A percentile compares a stretch with the other conserved stretches of the same genome.
Evolutionary conservation across 805 yeast genomes (phyloP).

Genomic region (Metschnikowia santaceciliae): DNA sequence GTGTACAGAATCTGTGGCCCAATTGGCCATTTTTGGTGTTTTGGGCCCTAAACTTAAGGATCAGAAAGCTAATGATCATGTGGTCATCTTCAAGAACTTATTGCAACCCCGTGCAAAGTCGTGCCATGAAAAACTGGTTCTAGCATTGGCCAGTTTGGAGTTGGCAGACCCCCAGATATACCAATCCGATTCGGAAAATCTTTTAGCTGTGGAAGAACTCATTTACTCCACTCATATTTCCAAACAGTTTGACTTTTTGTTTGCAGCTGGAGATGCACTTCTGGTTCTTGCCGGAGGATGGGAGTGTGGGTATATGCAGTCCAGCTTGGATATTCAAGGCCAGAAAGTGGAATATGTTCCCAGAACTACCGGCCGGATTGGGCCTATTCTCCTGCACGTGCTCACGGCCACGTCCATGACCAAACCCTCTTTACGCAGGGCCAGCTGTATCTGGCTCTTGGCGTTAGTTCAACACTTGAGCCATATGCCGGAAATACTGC

Average conservation of each 20-base stretch:
- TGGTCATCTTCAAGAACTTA: constrained; percentile 17
- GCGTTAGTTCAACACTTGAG: constrained; percentile 76
- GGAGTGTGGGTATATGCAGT: constrained; percentile 54
- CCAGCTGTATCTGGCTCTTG: constrained; percentile 82
- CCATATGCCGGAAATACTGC: constrained; percentile 35
- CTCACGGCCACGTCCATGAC: constrained; percentile 55
- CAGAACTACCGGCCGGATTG: constrained; percentile 17
- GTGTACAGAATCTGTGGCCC: constrained; percentile 39
- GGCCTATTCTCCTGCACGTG: constrained; percentile 43
- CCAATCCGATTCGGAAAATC: constrained; percentile 13
- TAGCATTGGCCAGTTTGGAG: constrained; percentile 54
- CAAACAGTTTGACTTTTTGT: constrained; percentile 71
- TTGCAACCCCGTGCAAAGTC: constrained; percentile 45
- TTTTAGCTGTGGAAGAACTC: constrained; percentile 36
- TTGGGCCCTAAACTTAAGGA: constrained; percentile 33
- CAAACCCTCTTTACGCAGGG: constrained; percentile 69
- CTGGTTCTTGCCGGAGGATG: constrained; percentile 72
- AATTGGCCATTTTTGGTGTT: constrained; percentile 44
- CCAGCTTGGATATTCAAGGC: constrained; percentile 53
- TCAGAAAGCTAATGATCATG: constrained; percentile 10
- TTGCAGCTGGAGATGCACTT: constrained; percentile 82
- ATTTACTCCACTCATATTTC: constrained; percentile 58
- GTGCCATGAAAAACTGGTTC: constrained; percentile 55
- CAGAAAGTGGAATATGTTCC: constrained; percentile 19
- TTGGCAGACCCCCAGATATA: constrained; percentile 27